phyloP scores from a whole-genome alignment of 2,329 filamentous ascomycete species.

The Cladosporium velox region DNA sequence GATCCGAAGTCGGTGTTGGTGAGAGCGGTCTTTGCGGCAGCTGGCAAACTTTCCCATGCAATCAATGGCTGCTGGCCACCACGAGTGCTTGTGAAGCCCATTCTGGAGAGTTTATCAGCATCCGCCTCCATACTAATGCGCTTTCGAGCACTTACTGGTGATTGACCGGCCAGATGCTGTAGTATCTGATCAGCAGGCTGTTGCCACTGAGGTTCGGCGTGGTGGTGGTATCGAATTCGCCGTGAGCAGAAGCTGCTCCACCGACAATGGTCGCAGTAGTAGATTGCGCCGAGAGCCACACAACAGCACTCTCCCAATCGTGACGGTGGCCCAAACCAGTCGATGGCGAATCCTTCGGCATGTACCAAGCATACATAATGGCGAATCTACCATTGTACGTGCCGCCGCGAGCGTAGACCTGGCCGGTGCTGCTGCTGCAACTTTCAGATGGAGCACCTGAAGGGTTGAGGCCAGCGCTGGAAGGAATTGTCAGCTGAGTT shows the following conservation, averaged over 20 bases:
- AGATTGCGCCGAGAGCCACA: conserved; percentile 51
- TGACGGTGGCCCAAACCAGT: conserved; percentile 54
- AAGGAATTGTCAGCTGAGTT: neutral
- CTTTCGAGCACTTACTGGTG: conserved; percentile 47
- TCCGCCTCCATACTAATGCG: neutral
- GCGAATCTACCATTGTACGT: conserved; percentile 47
- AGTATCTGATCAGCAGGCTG: conserved; percentile 51
- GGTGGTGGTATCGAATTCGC: conserved; percentile 49
- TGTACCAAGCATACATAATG: conserved; percentile 58
- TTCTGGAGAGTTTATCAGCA: conserved; percentile 54
- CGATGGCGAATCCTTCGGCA: conserved; percentile 51
- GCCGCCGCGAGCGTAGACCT: conserved; percentile 52
- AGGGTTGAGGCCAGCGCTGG: conserved; percentile 47
- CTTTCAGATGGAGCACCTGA: conserved; percentile 42
- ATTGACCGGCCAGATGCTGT: conserved; percentile 51
- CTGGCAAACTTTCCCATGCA: conserved; percentile 53
- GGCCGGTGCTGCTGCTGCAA: conserved; percentile 51
- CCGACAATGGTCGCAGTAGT: conserved; percentile 48
- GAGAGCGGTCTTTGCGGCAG: conserved; percentile 46
- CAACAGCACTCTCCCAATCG: conserved; percentile 59
- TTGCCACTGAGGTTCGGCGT: conserved; percentile 46
- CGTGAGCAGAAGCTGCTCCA: conserved; percentile 56
- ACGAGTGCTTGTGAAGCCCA: conserved; percentile 66
- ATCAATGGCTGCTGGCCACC: conserved; percentile 53
- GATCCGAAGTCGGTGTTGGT: conserved; percentile 49